These are phyloP conservation scores for Diplotaxis tenuifolia DNA, from an alignment of 345 rosid genomes.

Conservation along the genomic window DNA sequence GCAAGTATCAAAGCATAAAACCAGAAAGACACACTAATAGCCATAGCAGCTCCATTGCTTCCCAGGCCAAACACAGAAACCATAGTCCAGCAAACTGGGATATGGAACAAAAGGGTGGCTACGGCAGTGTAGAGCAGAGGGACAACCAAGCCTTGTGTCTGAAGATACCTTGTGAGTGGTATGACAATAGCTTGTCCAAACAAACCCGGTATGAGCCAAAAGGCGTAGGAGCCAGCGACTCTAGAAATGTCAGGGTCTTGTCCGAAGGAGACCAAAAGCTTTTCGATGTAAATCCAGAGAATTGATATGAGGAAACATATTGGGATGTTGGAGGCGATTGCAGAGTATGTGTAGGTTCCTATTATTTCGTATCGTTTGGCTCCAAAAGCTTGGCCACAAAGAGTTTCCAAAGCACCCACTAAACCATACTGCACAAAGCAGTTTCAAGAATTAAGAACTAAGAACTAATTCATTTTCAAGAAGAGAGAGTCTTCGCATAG, in stretches of 20 bases:
- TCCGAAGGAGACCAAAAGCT: slow-evolving; percentile 23
- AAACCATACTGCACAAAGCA: slow-evolving; percentile 11
- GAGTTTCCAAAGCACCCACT: slow-evolving; percentile 34
- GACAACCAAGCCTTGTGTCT: slow-evolving; percentile 30
- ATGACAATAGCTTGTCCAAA: slow-evolving; percentile 25
- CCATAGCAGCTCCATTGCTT: slow-evolving; percentile 44
- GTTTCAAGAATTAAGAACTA: too few species aligned
- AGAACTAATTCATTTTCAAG: too few species aligned
- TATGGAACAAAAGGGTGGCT: slow-evolving; percentile 26
- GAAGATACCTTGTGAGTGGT: slow-evolving; percentile 24
- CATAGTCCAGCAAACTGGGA: slow-evolving; percentile 16
- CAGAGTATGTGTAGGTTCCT: slow-evolving; percentile 29
- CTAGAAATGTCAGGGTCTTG: slow-evolving; percentile 33
- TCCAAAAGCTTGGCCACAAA: slow-evolving; percentile 40
- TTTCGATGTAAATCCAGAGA: slow-evolving; percentile 28
- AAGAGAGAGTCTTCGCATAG: not conserved
- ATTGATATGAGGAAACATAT: slow-evolving; percentile 27
- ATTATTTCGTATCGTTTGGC: slow-evolving; percentile 27
- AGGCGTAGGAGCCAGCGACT: slow-evolving; percentile 30
- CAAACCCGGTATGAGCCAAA: slow-evolving; percentile 31
- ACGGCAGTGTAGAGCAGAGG: slow-evolving; percentile 20
- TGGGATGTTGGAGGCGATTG: slow-evolving; percentile 21
- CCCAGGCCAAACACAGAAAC: slow-evolving; percentile 34
- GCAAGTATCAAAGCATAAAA: slow-evolving; percentile 42
- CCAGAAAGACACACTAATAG: slow-evolving; percentile 49